phyloP scores from a whole-genome alignment of 805 yeast species.

The Kockiozyma suomiensis region DNA sequence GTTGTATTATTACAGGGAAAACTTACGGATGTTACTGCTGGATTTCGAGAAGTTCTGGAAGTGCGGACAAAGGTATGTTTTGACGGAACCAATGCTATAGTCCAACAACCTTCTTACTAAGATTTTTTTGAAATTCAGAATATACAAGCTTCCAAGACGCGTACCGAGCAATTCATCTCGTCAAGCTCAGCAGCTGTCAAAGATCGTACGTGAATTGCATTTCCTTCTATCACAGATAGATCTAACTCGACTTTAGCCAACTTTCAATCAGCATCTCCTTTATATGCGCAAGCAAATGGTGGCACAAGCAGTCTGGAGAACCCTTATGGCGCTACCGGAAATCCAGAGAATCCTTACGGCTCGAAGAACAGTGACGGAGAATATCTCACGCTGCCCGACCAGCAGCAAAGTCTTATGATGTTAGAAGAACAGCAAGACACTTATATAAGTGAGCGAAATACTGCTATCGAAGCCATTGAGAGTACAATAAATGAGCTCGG shows the following conservation, averaged over 20 bases:
- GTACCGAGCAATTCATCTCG: slow-evolving; percentile 83
- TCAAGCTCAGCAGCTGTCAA: slow-evolving; percentile 41
- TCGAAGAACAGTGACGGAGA: slow-evolving; percentile 45
- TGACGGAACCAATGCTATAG: too few species aligned
- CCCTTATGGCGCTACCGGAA: slow-evolving; percentile 27
- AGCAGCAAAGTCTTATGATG: slow-evolving; percentile 77
- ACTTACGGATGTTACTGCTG: slow-evolving; percentile 89
- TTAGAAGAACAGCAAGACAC: slow-evolving; percentile 78
- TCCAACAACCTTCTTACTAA: too few species aligned
- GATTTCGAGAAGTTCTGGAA: slow-evolving; percentile 86
- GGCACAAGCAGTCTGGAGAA: slow-evolving; percentile 25
- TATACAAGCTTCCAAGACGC: slow-evolving; percentile 74
- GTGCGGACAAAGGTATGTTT: slow-evolving; percentile 61
- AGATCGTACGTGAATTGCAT: slow-evolving; percentile 22
- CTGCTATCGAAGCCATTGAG: slow-evolving; percentile 95
- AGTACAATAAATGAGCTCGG: slow-evolving; percentile 98
- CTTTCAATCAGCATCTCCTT: slow-evolving; percentile 41
- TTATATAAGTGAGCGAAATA: slow-evolving; percentile 78
- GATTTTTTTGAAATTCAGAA: slow-evolving; percentile 41
- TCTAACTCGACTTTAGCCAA: slow-evolving; percentile 9
- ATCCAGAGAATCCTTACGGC: slow-evolving; percentile 31
- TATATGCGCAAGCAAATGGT: slow-evolving; percentile 35
- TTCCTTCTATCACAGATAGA: slow-evolving; percentile 8
- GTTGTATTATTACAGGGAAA: slow-evolving; percentile 84
- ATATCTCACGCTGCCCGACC: slow-evolving; percentile 75